A percentile compares a stretch with the other conserved stretches of the same genome.
These are phyloP conservation scores for Chaetomium olivaceum DNA, from an alignment of 2,329 filamentous ascomycete genomes.

Conservation along the genomic window DNA sequence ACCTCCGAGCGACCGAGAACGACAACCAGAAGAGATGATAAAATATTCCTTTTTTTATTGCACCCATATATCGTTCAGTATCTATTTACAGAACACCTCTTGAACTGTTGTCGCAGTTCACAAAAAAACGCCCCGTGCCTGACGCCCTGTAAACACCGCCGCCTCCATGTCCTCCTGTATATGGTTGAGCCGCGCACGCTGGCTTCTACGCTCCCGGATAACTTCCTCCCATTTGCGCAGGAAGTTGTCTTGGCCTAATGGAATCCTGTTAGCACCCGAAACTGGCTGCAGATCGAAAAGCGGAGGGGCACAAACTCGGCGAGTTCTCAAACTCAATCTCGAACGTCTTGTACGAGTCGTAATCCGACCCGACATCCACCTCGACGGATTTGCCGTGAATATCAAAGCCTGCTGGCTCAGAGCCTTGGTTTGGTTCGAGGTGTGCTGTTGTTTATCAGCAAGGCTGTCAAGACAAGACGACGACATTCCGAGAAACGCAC, in stretches of 20 bases:
- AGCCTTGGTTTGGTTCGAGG: constrained; percentile 26
- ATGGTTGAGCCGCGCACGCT: constrained; percentile 30
- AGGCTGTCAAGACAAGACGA: background rate
- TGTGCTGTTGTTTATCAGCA: constrained; percentile 28
- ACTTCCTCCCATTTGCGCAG: constrained; percentile 37
- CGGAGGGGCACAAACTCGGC: constrained; percentile 30
- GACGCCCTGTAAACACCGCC: constrained; percentile 32
- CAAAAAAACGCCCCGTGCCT: constrained; percentile 30
- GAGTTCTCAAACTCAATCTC: constrained; percentile 39
- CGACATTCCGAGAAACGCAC: constrained; percentile 20
- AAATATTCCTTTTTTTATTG: background rate
- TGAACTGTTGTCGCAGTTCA: background rate
- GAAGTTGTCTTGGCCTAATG: constrained; percentile 35
- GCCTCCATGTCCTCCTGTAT: constrained; percentile 36
- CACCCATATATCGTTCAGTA: background rate
- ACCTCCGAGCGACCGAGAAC: background rate
- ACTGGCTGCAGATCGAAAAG: background rate
- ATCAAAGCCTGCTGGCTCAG: constrained; percentile 33
- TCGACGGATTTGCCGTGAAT: constrained; percentile 33
- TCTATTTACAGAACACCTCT: background rate
- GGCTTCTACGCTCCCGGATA: constrained; percentile 33
- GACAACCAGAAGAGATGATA: background rate
- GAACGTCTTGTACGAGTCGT: constrained; percentile 36
- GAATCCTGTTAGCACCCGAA: background rate
- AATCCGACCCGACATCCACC: constrained; percentile 32